Evolutionary conservation across 2,329 filamentous ascomycete genomes (phyloP), one percentile per base, ranked within the genome.

Genomic region (Botryotinia convoluta): DNA sequence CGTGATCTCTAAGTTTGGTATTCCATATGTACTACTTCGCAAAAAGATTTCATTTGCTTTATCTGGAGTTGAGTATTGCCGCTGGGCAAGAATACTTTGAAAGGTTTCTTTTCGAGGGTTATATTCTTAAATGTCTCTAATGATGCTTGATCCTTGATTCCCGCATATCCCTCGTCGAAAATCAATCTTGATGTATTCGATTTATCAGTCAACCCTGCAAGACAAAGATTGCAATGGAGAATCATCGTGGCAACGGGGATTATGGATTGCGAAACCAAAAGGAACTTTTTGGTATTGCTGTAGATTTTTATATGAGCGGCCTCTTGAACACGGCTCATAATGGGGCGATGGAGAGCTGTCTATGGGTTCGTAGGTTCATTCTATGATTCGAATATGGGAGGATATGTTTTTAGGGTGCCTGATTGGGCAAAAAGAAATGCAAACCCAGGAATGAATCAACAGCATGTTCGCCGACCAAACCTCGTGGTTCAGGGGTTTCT

Each of bases 151-250:
- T 68, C 70, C 70, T 68, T 60, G 70, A 42, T 45, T 72, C 62
- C 62, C 70, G 70, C 70, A n/a, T 60, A 16, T 54, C 65, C 70
- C 70, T 72, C 70, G 70, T 70, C 57, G 72, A 54, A 57, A 69
- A 63, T 73, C 72, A 54, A 54, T 37, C 37, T 51, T 22, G 44
- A 57, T 45, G 32, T 32, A 42, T 57, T 65, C 26, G 39, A 29
- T 44, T 59, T 67, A n/a, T 65, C 71, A 29, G 64, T 54, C 61
- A 48, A 48, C 29, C 61, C 60, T 65, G 69, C 59, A 64, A 71
- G 29, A 42, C 14, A 32, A 32, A 32, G 45, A 51, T 42, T 44
- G 69, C 20, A 35, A 71, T 64, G 22, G 59, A 51, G 44, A 54
- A 61, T 62, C 54, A 72, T 62, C 57, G 57, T 69, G 71, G 64